These are phyloP conservation scores for Candida tetrigidarum DNA, from an alignment of 1,139 yeast genomes.

Conservation along the genomic window DNA sequence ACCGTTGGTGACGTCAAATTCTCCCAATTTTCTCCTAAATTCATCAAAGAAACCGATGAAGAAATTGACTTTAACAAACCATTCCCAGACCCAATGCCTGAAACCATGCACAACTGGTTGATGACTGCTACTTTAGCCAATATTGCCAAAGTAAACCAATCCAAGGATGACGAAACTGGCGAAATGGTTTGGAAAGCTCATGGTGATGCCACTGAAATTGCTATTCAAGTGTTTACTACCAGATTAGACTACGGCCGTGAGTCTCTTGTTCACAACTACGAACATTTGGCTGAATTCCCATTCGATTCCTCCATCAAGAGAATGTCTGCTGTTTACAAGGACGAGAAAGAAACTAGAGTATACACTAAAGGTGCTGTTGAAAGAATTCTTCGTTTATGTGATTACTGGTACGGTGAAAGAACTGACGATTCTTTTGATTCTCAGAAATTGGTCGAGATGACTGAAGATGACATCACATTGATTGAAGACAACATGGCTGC, in stretches of 20 bases:
- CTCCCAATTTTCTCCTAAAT: constrained; percentile 43
- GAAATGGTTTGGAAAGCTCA: constrained; percentile 65
- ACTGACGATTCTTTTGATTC: constrained; percentile 11
- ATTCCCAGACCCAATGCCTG: constrained; percentile 25
- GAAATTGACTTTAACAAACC: constrained; percentile 34
- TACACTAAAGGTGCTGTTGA: constrained; percentile 86
- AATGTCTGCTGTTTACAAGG: constrained; percentile 67
- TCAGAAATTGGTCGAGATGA: constrained; percentile 40
- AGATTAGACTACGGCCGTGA: constrained; percentile 57
- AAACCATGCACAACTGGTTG: constrained; percentile 51
- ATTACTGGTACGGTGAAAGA: constrained; percentile 51
- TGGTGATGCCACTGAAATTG: constrained; percentile 88
- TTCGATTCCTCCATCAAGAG: constrained; percentile 80
- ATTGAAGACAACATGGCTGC: constrained; percentile 65
- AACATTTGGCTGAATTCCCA: constrained; percentile 69
- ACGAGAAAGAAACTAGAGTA: constrained; percentile 37
- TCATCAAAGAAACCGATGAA: constrained; percentile 39
- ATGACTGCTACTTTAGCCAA: constrained; percentile 72
- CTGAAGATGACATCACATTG: constrained; percentile 39
- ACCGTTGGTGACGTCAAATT: constrained; percentile 60
- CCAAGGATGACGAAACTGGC: constrained; percentile 37
- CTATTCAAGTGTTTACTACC: constrained; percentile 73
- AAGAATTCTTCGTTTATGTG: constrained; percentile 63
- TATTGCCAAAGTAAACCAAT: constrained; percentile 56
- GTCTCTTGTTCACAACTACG: constrained; percentile 31